phyloP scores from a whole-genome alignment of 148 eudicot species.

The Silene latifolia region DNA sequence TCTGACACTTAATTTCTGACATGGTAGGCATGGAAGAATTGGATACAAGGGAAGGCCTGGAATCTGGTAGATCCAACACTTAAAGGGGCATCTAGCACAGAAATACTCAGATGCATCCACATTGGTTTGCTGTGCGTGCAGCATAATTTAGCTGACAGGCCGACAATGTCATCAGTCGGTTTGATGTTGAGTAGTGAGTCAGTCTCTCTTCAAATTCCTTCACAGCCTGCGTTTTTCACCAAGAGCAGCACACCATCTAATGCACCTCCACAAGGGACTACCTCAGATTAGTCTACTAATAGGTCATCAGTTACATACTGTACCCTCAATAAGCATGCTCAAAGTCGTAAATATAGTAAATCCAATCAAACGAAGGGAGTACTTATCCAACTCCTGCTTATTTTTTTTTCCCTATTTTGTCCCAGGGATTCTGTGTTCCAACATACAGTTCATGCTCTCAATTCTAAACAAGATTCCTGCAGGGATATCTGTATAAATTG shows the following conservation, averaged over 20 bases:
- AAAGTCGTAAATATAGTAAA: too few species aligned
- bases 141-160: slow-evolving; percentile 29
- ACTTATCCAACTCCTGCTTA: too few species aligned
- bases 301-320: slow-evolving; percentile 5
- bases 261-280: background rate
- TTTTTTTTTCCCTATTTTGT: too few species aligned
- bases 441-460: too few species aligned
- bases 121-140: slow-evolving; percentile 42
- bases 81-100: slow-evolving; percentile 10
- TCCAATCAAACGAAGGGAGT: too few species aligned
- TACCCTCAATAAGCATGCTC: slow-evolving; percentile 11
- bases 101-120: slow-evolving; percentile 41
- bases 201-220: background rate
- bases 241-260: background rate
- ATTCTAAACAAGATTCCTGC: too few species aligned
- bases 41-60: slow-evolving; percentile 18
- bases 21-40: slow-evolving; percentile 24
- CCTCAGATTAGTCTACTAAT: slow-evolving; percentile 1
- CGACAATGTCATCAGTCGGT: slow-evolving; percentile 33
- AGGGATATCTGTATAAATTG: too few species aligned
- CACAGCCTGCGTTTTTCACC: slow-evolving; percentile 20
- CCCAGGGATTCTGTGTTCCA: too few species aligned
- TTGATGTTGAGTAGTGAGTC: slow-evolving; percentile 36
- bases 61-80: slow-evolving; percentile 21
- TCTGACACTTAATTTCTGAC: background rate